These are phyloP conservation scores for Chlorophyllum brunneum DNA, from an alignment of 768 basidiomycete species.

Conservation along the genomic window DNA sequence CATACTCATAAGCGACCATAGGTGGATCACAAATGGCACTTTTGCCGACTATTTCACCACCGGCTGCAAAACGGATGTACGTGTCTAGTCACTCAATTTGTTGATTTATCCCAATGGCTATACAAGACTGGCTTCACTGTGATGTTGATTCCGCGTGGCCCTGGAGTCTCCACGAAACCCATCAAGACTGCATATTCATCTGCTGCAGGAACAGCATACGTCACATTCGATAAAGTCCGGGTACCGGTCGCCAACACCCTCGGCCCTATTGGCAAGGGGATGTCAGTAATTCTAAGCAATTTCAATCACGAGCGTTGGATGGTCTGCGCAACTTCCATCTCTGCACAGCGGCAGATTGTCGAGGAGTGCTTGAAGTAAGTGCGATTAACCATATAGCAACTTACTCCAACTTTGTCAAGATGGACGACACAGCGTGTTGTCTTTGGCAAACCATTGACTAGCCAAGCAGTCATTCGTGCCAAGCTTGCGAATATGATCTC, in stretches of 20 bases:
- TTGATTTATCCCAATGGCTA: not conserved
- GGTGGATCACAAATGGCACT: constrained; percentile 88
- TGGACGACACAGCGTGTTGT: constrained; percentile 89
- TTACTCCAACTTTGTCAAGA: constrained; percentile 30
- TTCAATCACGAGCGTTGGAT: constrained; percentile 93
- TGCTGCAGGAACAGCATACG: constrained; percentile 86
- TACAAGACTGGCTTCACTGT: constrained; percentile 69
- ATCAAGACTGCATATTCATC: constrained; percentile 93
- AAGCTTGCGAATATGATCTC: constrained; percentile 91
- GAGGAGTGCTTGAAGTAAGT: constrained; percentile 86
- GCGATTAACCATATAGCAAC: not conserved
- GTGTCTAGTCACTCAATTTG: not conserved
- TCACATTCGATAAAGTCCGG: constrained; percentile 76
- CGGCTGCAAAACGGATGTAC: constrained; percentile 65
- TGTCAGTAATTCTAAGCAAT: constrained; percentile 80
- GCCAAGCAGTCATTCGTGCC: constrained; percentile 83
- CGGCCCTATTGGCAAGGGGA: constrained; percentile 81
- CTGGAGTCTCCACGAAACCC: constrained; percentile 76
- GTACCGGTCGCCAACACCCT: constrained; percentile 86
- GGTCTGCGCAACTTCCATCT: constrained; percentile 66
- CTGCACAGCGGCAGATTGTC: constrained; percentile 75
- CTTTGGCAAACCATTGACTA: constrained; percentile 81
- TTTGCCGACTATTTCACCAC: constrained; percentile 87
- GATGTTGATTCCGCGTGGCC: constrained; percentile 68
- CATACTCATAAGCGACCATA: constrained; percentile 20